Conservation (phyloP, 2,329 filamentous ascomycete species). For the Fonsecaea multimorphosa region DNA sequence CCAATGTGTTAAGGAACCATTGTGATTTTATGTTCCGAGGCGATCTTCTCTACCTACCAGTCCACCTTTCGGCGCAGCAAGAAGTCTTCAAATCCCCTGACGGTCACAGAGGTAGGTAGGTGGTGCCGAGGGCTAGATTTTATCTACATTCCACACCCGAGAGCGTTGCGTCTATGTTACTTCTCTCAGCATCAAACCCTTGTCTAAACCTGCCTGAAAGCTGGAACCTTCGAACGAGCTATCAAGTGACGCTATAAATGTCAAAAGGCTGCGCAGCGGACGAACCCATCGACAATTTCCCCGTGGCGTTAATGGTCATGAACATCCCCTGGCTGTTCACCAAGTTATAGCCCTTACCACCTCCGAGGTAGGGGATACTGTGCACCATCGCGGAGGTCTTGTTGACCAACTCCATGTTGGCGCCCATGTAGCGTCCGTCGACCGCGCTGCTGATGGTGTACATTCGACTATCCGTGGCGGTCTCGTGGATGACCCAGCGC, state of each 20-base stretch:
- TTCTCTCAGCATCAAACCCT: too few relatives aligned
- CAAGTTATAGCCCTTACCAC: conserved; percentile 46
- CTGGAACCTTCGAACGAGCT: too few relatives aligned
- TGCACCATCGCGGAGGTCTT: conserved; percentile 41
- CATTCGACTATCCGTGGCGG: conserved; percentile 43
- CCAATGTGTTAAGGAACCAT: too few relatives aligned
- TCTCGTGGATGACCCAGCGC: conserved; percentile 59
- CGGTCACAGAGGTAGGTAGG: too few relatives aligned
- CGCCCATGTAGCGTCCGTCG: conserved; percentile 49
- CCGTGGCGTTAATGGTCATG: not conserved
- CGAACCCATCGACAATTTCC: not conserved
- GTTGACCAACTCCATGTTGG: conserved; percentile 37
- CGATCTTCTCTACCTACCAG: too few relatives aligned
- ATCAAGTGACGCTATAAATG: conserved; percentile 8
- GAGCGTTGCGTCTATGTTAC: too few relatives aligned
- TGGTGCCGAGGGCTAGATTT: too few relatives aligned
- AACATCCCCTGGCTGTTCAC: conserved; percentile 39
- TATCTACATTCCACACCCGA: too few relatives aligned
- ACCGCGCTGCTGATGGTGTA: conserved; percentile 52
- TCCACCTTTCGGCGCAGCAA: too few relatives aligned
- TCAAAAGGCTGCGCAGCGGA: not conserved
- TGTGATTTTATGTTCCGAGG: too few relatives aligned
- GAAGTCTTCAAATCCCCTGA: too few relatives aligned
- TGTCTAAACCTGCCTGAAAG: too few relatives aligned
- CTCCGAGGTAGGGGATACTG: conserved; percentile 46